phyloP scores from a whole-genome alignment of 208 protist species.

The Trypanosoma avium region DNA sequence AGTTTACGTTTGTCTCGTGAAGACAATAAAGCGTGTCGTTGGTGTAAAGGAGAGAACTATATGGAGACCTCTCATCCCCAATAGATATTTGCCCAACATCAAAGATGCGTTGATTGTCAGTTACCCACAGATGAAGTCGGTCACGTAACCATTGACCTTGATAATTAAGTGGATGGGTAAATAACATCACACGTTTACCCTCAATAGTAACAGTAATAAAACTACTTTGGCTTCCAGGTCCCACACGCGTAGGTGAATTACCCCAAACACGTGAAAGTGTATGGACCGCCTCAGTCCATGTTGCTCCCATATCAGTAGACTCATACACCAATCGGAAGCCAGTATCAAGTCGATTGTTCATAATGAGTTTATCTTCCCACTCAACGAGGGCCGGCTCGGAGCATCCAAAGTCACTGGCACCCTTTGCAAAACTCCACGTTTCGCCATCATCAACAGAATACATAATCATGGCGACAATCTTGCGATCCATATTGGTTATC shows the following conservation, averaged over 20 bases:
- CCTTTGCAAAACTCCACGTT: no score
- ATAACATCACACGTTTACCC: conserved; percentile 9
- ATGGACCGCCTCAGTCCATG: conserved; percentile 7
- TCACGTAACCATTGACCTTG: background rate
- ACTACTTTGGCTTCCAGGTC: background rate
- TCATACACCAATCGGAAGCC: conserved; percentile 11
- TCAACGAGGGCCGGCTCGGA: no score
- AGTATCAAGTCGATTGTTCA: background rate
- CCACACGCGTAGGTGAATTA: background rate
- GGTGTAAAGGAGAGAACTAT: background rate
- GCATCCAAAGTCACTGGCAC: no score
- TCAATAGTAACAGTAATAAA: conserved; percentile 1
- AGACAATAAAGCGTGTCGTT: background rate
- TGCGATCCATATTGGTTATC: background rate
- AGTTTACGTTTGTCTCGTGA: background rate
- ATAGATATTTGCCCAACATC: background rate
- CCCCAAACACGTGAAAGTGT: background rate
- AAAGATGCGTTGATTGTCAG: conserved; percentile 6
- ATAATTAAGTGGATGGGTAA: conserved; percentile 5
- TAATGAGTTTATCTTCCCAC: background rate
- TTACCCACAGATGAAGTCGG: conserved; percentile 16
- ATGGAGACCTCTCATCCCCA: background rate
- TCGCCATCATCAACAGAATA: background rate
- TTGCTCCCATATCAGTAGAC: conserved; percentile 11
- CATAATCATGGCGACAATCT: background rate